These are phyloP conservation scores for Solanum etuberosum DNA, from an alignment of 257 asterid species.

Conservation along the genomic window DNA sequence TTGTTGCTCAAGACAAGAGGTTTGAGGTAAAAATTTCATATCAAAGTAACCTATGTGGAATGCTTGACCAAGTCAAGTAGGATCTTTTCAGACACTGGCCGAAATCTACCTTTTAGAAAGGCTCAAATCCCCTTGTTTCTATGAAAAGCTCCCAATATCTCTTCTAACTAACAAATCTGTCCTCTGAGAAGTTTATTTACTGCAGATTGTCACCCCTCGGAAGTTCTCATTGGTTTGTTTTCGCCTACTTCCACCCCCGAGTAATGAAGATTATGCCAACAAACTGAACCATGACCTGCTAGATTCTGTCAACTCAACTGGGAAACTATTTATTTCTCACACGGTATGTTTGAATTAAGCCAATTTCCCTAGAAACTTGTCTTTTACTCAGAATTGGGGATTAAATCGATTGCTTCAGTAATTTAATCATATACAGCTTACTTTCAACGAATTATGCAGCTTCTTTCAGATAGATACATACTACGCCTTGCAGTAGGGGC, in stretches of 20 bases:
- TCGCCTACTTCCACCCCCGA: slow-evolving; percentile 39
- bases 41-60: neutral
- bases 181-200: neutral
- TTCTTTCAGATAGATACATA: slow-evolving; percentile 42
- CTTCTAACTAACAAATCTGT: neutral
- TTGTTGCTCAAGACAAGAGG: slow-evolving; percentile 64
- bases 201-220: slow-evolving; percentile 68
- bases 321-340: slow-evolving; percentile 77
- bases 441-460: slow-evolving; percentile 20
- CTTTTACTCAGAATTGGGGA: neutral
- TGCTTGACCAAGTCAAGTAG: neutral
- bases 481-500: slow-evolving; percentile 75
- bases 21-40: slow-evolving; percentile 53
- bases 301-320: slow-evolving; percentile 74
- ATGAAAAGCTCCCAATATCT: neutral
- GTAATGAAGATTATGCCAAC: slow-evolving; percentile 32
- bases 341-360: slow-evolving; percentile 38
- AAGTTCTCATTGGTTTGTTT: slow-evolving; percentile 79
- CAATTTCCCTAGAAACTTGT: neutral
- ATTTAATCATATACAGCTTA: neutral
- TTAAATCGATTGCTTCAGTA: neutral
- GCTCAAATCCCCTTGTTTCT: neutral
- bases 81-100: neutral
- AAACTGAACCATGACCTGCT: slow-evolving; percentile 52
- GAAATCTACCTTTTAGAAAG: neutral